Percentiles rank a stretch among this genome's conserved stretches.
Evolutionary conservation across 345 rosid genomes (phyloP).

Genomic region (Pistacia integerrima): DNA sequence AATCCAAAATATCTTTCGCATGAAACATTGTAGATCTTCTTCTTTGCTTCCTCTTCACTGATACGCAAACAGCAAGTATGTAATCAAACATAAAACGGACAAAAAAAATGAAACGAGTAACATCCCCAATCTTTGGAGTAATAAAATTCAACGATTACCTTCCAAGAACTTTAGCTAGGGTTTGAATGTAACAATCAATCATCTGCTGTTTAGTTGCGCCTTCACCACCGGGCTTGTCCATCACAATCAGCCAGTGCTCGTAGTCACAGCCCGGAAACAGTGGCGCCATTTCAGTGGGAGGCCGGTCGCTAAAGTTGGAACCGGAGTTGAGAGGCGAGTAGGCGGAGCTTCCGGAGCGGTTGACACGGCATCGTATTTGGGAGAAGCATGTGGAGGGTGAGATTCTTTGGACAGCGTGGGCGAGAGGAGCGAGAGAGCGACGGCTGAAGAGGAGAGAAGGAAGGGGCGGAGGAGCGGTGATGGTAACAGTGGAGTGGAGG

Average conservation of each 20-base stretch:
- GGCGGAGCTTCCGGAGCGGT: conserved; percentile 68
- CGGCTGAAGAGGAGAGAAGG: conserved; percentile 42
- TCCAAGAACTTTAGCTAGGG: conserved; percentile 80
- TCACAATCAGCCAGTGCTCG: conserved; percentile 95
- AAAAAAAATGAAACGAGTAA: neutral
- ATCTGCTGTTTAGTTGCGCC: conserved; percentile 88
- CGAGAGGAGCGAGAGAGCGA: conserved; percentile 39
- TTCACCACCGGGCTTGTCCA: conserved; percentile 94
- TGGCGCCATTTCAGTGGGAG: conserved; percentile 94
- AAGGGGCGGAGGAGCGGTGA: conserved; percentile 41
- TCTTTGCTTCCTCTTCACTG: conserved; percentile 93
- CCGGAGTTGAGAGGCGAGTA: conserved; percentile 93
- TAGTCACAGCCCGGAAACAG: conserved; percentile 95
- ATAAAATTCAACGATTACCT: conserved; percentile 36
- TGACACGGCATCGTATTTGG: conserved; percentile 65
- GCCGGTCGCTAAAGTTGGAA: conserved; percentile 89
- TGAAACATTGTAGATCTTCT: conserved; percentile 86
- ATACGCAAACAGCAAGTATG: conserved; percentile 5
- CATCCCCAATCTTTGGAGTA: too few species aligned
- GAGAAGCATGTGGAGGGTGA: conserved; percentile 39
- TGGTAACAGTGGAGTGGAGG: conserved; percentile 36
- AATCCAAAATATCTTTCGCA: conserved; percentile 98
- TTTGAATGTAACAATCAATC: conserved; percentile 86
- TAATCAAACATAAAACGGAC: conserved; percentile 1
- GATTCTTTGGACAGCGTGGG: conserved; percentile 28